These are phyloP conservation scores for Dioszegia crocea DNA, from an alignment of 768 basidiomycete species.

Conservation along the genomic window DNA sequence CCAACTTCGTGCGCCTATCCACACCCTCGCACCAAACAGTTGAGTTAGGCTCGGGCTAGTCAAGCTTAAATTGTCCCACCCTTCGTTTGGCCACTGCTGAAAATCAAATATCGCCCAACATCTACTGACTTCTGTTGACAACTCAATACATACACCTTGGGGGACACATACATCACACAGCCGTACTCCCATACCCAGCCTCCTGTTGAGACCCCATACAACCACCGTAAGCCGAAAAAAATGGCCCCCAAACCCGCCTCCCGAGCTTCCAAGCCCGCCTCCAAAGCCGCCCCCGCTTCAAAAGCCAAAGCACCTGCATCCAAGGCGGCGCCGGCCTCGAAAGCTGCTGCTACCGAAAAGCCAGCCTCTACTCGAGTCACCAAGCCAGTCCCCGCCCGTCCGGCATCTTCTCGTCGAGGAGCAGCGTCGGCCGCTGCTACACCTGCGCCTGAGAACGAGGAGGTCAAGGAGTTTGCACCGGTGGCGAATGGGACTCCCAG, in stretches of 20 bases:
- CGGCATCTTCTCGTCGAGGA: not conserved
- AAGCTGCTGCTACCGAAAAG: conserved; percentile 9
- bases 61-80: too few species aligned
- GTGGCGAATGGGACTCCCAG: not conserved
- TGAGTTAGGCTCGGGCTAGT: too few species aligned
- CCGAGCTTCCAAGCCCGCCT: conserved; percentile 9
- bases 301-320: conserved; percentile 1
- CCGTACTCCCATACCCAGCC: too few species aligned
- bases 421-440: conserved; percentile 5
- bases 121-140: too few species aligned
- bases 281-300: not conserved
- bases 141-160: too few species aligned
- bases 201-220: too few species aligned
- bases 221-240: not conserved
- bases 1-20: too few species aligned
- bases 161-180: too few species aligned
- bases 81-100: too few species aligned
- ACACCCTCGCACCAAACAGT: too few species aligned
- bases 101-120: too few species aligned
- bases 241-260: conserved; percentile 10
- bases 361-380: conserved; percentile 12
- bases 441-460: conserved; percentile 4
- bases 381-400: conserved; percentile 13
- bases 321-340: not conserved
- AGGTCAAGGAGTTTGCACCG: not conserved